phyloP scores from a whole-genome alignment of 2,329 filamentous ascomycete genomes.

The Ophiocordyceps camponoti-rufipedis region DNA sequence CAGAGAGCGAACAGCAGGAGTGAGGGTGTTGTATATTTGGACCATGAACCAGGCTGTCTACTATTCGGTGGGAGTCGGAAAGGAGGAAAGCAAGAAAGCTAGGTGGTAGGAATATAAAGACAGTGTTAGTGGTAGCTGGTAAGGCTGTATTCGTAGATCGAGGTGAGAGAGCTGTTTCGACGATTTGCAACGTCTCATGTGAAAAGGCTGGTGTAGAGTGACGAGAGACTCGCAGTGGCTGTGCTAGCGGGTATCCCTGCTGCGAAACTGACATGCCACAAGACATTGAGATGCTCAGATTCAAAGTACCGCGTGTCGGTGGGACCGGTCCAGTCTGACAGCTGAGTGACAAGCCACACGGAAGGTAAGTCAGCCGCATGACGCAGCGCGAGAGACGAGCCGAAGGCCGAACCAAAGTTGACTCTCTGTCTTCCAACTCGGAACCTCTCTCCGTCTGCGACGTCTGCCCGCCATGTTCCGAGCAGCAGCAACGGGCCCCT shows the following conservation, averaged over 20 bases:
- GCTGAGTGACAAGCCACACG: background rate
- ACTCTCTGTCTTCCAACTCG: background rate
- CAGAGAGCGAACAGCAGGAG: background rate
- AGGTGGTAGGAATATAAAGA: background rate
- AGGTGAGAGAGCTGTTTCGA: no score
- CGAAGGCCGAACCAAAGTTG: background rate
- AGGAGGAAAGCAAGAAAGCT: background rate
- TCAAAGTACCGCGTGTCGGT: background rate
- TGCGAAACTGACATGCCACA: no score
- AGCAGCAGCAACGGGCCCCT: conserved; percentile 37
- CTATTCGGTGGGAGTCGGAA: background rate
- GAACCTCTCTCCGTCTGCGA: background rate
- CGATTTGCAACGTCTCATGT: no score
- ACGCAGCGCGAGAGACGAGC: background rate
- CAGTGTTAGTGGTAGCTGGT: no score
- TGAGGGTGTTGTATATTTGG: background rate
- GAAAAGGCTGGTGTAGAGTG: no score
- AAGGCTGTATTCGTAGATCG: no score
- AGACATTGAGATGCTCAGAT: background rate
- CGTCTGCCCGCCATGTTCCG: conserved; percentile 28
- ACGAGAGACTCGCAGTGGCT: background rate
- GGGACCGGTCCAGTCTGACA: background rate
- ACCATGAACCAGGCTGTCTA: background rate
- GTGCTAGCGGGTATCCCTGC: background rate
- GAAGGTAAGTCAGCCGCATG: background rate